Percentiles rank a stretch among this genome's conserved stretches.
Conservation (phyloP, 768 basidiomycete genomes). For the Lentinula raphanica region DNA sequence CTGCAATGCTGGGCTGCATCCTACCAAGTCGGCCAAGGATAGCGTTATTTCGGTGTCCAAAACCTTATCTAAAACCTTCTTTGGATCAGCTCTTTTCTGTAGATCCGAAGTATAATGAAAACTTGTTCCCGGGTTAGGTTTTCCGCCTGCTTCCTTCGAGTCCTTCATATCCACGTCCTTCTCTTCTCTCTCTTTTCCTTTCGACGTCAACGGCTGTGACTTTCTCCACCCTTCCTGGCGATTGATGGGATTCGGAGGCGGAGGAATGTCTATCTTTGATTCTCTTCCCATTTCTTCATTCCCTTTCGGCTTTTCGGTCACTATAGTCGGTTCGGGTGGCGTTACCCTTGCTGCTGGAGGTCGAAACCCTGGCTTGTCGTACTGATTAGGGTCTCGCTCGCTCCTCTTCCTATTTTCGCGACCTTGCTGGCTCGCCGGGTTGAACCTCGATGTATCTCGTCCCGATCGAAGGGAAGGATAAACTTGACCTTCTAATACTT, state of each 20-base stretch:
- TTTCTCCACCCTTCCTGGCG: constrained; percentile 3
- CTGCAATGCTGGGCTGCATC: not conserved
- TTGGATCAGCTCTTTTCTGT: not conserved
- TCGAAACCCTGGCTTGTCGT: too few relatives aligned
- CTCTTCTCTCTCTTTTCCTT: too few relatives aligned
- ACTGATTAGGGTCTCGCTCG: too few relatives aligned
- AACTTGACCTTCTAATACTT: too few relatives aligned
- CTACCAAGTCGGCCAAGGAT: not conserved
- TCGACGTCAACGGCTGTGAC: not conserved
- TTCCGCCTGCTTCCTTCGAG: not conserved
- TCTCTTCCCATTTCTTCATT: too few relatives aligned
- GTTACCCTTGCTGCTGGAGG: too few relatives aligned
- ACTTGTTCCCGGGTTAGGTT: not conserved
- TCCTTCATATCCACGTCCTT: not conserved
- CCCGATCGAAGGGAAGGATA: too few relatives aligned
- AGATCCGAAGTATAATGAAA: constrained; percentile 2
- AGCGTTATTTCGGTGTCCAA: not conserved
- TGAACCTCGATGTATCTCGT: too few relatives aligned
- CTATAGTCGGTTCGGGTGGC: too few relatives aligned
- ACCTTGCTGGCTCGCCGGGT: too few relatives aligned
- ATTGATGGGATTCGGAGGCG: constrained; percentile 6
- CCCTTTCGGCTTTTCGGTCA: too few relatives aligned
- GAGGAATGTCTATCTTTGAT: not conserved
- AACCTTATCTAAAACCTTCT: not conserved
- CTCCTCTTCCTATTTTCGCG: too few relatives aligned